Evolutionary conservation across 2,329 filamentous ascomycete species (phyloP), one percentile per base, ranked within the genome.

Genomic region (Thelonectria blattea): DNA sequence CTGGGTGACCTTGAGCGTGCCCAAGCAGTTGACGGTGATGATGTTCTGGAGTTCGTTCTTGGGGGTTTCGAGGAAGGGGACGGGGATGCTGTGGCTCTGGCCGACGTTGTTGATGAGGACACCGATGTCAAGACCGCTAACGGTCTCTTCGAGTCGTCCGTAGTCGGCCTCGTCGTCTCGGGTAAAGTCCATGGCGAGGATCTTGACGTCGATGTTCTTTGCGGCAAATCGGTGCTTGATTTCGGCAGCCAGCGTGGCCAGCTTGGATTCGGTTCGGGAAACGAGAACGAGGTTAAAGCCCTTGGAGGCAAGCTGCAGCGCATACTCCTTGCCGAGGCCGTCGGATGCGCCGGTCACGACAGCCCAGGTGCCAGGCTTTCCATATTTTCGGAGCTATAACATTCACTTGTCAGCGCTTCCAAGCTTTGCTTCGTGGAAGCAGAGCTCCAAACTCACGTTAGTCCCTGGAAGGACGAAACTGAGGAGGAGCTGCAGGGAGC

Each of bases 101-200:
- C 95, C 95, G 56, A 99, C 95, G 72, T 99, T 99, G 85, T 99
- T 99, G 82, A 99, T 85, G 65, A 99, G 81, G 63, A 99, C 90
- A 46, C 89, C 89, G 24, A 99, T 81, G 67, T 97, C 93, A 41
- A 96, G 85, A 8, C 84, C 89, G 18, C 86, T 78, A 52, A 97
- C 80, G 22, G 92, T 77, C 65, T 85, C 80, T 66, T 87, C 85
- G 50, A 99, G 83, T 48, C 85, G 84, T 57, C 87, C 85, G 80
- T 95, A 98, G 78, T 98, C 93, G 56, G 82, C 81, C 64, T 95
- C 88, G 66, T 88, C 82, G 76, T 97, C 90, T 72, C 87, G 81
- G 8, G 92, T 83, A 76, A 95, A 99, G 80, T 99, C 95, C 91
- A 99, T 97, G 27, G 93, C 88, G 32, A 97, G 79, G 14, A 85